Conservation (phyloP, 2,329 filamentous ascomycete species). For the Macrophomina phaseolina region DNA sequence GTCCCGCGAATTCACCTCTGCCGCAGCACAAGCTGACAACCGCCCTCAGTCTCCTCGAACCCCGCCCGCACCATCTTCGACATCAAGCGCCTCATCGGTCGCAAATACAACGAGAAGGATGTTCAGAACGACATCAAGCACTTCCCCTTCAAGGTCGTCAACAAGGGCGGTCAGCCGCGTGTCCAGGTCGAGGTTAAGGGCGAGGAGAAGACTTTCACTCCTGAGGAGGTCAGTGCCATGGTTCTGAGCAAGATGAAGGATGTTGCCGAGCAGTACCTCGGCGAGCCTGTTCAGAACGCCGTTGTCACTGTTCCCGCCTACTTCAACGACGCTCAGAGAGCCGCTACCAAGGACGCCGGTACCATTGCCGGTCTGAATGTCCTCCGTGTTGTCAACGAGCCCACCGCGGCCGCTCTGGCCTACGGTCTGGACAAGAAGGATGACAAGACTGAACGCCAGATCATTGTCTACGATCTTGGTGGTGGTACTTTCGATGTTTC, state of each 20-base stretch:
- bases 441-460: constrained; percentile 45
- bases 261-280: constrained; percentile 77
- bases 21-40: neutral
- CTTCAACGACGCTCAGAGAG: constrained; percentile 98
- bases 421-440: constrained; percentile 71
- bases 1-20: neutral
- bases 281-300: constrained; percentile 83
- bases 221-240: constrained; percentile 78
- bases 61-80: constrained; percentile 56
- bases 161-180: constrained; percentile 88
- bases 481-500: constrained; percentile 49
- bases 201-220: constrained; percentile 73
- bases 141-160: constrained; percentile 93
- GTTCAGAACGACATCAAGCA: constrained; percentile 95
- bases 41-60: constrained; percentile 49
- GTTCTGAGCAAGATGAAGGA: constrained; percentile 86
- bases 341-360: constrained; percentile 95
- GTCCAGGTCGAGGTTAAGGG: constrained; percentile 76
- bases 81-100: constrained; percentile 58
- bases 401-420: constrained; percentile 91
- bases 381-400: constrained; percentile 95
- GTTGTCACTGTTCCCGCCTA: constrained; percentile 96
- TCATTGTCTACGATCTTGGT: constrained; percentile 51
- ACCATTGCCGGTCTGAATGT: constrained; percentile 91
- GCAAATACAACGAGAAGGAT: constrained; percentile 63